Percentiles rank a stretch among this genome's conserved stretches.
Evolutionary conservation across 2,329 filamentous ascomycete species (phyloP).

Genomic region (Colletotrichum somersetense): DNA sequence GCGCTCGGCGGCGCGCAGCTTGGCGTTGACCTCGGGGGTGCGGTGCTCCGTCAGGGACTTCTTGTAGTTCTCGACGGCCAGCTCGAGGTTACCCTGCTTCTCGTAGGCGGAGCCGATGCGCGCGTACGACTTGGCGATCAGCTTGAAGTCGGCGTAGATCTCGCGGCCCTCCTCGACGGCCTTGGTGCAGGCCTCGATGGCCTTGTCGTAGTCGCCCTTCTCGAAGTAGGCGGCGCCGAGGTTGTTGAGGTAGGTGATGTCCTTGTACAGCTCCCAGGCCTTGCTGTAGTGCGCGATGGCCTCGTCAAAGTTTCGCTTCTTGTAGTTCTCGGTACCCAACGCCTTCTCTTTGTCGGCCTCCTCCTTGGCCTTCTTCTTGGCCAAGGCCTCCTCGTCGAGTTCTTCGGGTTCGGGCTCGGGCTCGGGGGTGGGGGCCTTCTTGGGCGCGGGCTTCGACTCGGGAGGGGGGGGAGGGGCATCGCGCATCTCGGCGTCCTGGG

Average conservation of each 20-base stretch:
- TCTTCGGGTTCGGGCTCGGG: conserved; percentile 75
- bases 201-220: conserved; percentile 92
- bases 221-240: conserved; percentile 94
- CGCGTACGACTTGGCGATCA: conserved; percentile 97
- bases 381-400: conserved; percentile 84
- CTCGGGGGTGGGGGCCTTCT: conserved; percentile 68
- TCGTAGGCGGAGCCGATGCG: conserved; percentile 96
- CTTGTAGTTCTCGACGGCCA: conserved; percentile 91
- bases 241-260: conserved; percentile 98
- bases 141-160: conserved; percentile 96
- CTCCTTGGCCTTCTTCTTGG: conserved; percentile 91
- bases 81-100: conserved; percentile 82
- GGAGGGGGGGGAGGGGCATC: conserved; percentile 65
- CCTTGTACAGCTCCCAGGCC: conserved; percentile 94
- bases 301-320: conserved; percentile 96
- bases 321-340: conserved; percentile 93
- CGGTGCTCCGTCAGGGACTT: conserved; percentile 96
- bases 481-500: conserved; percentile 82
- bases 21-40: conserved; percentile 91
- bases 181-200: conserved; percentile 87
- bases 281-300: conserved; percentile 95
- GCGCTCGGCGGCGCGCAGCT: conserved; percentile 92
- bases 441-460: conserved; percentile 58
- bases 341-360: conserved; percentile 96
- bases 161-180: conserved; percentile 91